Conservation (phyloP, 352 stramenopile genomes). For the Phytophthora kernoviae region DNA sequence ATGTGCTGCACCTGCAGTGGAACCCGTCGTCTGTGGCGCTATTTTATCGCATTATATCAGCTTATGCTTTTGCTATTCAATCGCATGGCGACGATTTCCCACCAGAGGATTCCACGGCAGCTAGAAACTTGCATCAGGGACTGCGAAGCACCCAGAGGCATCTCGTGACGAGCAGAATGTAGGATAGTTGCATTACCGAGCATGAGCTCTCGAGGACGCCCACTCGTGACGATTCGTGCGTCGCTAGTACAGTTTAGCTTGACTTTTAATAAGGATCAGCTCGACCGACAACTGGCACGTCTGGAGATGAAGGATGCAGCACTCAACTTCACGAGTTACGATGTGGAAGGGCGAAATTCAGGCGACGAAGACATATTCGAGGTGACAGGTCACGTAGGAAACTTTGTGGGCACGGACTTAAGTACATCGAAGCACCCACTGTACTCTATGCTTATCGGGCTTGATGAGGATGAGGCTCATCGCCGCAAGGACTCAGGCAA, state of each 20-base stretch:
- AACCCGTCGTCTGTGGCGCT: constrained; percentile 84
- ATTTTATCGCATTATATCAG: constrained; percentile 70
- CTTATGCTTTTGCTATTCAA: constrained; percentile 61
- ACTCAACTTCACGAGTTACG: constrained; percentile 48
- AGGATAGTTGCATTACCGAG: constrained; percentile 4
- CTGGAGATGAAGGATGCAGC: constrained; percentile 62
- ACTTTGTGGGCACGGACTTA: constrained; percentile 78
- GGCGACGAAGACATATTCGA: constrained; percentile 31
- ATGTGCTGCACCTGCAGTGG: constrained; percentile 81
- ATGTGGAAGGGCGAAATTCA: constrained; percentile 6
- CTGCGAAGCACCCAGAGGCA: not conserved
- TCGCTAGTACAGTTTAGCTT: constrained; percentile 79
- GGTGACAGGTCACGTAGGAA: constrained; percentile 57
- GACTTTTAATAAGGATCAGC: constrained; percentile 85
- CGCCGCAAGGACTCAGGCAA: constrained; percentile 6
- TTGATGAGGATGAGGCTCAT: constrained; percentile 47
- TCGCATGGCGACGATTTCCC: constrained; percentile 32
- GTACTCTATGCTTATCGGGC: constrained; percentile 69
- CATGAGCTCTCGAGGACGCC: constrained; percentile 19
- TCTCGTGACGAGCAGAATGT: constrained; percentile 8
- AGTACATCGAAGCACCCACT: constrained; percentile 69
- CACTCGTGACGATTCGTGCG: constrained; percentile 46
- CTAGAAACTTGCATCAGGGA: not conserved
- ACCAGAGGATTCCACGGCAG: constrained; percentile 9
- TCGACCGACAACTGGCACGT: constrained; percentile 66